Evolutionary conservation across 192 early-diverging fungal genomes (phyloP).

Genomic region (Lunasporangiospora selenospora): DNA sequence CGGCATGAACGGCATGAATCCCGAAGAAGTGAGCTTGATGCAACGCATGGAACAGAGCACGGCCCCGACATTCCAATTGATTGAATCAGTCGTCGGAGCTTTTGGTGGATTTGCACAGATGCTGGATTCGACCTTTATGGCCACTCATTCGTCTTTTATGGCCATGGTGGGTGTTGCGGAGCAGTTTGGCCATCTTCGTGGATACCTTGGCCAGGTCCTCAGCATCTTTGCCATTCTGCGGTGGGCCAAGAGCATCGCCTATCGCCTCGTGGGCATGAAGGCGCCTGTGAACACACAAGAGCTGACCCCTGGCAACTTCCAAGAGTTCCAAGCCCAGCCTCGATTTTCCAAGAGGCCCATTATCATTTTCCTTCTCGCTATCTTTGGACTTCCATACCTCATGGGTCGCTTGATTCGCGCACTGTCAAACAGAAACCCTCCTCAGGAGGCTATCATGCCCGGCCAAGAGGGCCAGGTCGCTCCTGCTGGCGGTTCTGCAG

Average conservation of each 20-base stretch:
- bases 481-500: slow-evolving; percentile 2
- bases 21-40: slow-evolving; percentile 74
- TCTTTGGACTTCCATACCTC: slow-evolving; percentile 90
- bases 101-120: slow-evolving; percentile 98
- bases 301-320: slow-evolving; percentile 76
- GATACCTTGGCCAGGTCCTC: slow-evolving; percentile 85
- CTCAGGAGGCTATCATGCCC: slow-evolving; percentile 47
- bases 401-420: slow-evolving; percentile 88
- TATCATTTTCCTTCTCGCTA: slow-evolving; percentile 83
- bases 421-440: slow-evolving; percentile 60
- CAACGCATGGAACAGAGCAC: slow-evolving; percentile 91
- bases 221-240: slow-evolving; percentile 81
- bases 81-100: slow-evolving; percentile 92
- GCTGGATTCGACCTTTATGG: slow-evolving; percentile 98
- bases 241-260: slow-evolving; percentile 68
- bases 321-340: slow-evolving; percentile 71
- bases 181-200: slow-evolving; percentile 92
- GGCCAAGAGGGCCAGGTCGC: slow-evolving; percentile 34
- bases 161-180: slow-evolving; percentile 98
- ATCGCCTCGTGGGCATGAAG: slow-evolving; percentile 68
- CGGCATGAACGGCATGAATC: slow-evolving; percentile 60
- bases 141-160: slow-evolving; percentile 93
- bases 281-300: slow-evolving; percentile 74
- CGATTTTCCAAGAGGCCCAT: slow-evolving; percentile 69
- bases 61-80: slow-evolving; percentile 89